These are phyloP conservation scores for Backusella macrospora DNA, from an alignment of 192 early-diverging fungal species.

Conservation along the genomic window DNA sequence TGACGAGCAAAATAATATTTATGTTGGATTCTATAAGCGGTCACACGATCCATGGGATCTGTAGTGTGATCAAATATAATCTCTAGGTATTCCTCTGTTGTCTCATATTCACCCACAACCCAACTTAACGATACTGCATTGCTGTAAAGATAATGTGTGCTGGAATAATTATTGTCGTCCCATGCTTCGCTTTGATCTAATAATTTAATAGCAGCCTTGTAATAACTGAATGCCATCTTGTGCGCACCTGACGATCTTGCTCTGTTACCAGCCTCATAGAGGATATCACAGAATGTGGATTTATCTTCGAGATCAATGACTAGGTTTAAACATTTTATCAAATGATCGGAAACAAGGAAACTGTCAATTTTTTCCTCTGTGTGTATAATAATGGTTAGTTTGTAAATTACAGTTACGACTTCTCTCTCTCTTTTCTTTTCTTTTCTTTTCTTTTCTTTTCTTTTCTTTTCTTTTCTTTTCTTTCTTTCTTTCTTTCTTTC, in stretches of 20 bases:
- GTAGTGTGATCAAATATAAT: conserved; percentile 28
- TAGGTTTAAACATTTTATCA: conserved; percentile 28
- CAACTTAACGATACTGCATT: conserved; percentile 29
- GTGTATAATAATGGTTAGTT: neutral
- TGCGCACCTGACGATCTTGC: conserved; percentile 35
- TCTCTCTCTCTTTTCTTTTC: neutral
- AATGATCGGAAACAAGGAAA: conserved; percentile 34
- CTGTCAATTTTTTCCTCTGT: conserved; percentile 19
- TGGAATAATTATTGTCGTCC: conserved; percentile 7
- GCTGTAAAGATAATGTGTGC: conserved; percentile 24
- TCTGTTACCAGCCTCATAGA: conserved; percentile 25
- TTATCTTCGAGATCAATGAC: conserved; percentile 17
- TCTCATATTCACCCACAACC: conserved; percentile 29
- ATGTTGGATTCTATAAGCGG: conserved; percentile 28
- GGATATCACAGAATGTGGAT: conserved; percentile 21
- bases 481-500: no score
- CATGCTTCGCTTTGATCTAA: conserved; percentile 13
- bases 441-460: neutral
- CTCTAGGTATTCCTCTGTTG: conserved; percentile 17
- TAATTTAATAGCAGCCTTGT: conserved; percentile 26
- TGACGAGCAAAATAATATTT: conserved; percentile 31
- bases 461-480: neutral
- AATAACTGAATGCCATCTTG: conserved; percentile 25
- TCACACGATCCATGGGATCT: conserved; percentile 30
- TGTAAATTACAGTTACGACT: neutral